Evolutionary conservation across 2,329 filamentous ascomycete genomes (phyloP), one percentile per base, ranked within the genome.

Genomic region (Parastagonospora nodorum): DNA sequence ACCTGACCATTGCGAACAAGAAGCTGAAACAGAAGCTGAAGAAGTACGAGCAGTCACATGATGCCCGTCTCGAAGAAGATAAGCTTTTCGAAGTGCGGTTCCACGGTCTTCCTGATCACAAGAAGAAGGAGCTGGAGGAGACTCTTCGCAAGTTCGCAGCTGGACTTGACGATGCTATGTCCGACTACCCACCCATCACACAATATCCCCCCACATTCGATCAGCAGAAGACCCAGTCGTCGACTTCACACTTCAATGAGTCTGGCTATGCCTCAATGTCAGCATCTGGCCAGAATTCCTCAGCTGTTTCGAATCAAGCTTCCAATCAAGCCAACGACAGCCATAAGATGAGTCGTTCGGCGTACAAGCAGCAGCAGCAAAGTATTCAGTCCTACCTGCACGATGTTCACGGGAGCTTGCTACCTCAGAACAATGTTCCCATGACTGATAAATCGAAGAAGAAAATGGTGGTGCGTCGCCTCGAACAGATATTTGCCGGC

Each of bases 21-120:
- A 87, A 85, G 44, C 72, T 95, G 53, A 92, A 87, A 74, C 85
- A 88, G 59, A 85, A 86, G 63, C 65, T 95, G 47, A 88, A 84
- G 63, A 86, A 84, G 45, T 89, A 89, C 55, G 88, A 89, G 69
- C 85, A 84, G 55, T 75, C 83, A 24, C 84, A 87, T 1, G 84
- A 85, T 14, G 81, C 86, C 36, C 83, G 87, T 56, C 74, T 92
- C 42, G 82, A 86, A 30, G 84, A 87, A 40, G 89, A 95, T 28
- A 91, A 89, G 66, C 74, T 95, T 0, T 93, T 96, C 61, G 91
- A 95, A 68, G 85, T 96, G 53, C 88, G 89, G 60, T 82, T 92
- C 28, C 89, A 94, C 61, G 85, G 87, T 0, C 73, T 95, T 35
- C 83, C 88, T 0, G 80, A 84, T 40, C 80, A 84, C 42, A 92